Evolutionary conservation across 2,329 filamentous ascomycete genomes (phyloP).

Genomic region (Fusarium redolens): DNA sequence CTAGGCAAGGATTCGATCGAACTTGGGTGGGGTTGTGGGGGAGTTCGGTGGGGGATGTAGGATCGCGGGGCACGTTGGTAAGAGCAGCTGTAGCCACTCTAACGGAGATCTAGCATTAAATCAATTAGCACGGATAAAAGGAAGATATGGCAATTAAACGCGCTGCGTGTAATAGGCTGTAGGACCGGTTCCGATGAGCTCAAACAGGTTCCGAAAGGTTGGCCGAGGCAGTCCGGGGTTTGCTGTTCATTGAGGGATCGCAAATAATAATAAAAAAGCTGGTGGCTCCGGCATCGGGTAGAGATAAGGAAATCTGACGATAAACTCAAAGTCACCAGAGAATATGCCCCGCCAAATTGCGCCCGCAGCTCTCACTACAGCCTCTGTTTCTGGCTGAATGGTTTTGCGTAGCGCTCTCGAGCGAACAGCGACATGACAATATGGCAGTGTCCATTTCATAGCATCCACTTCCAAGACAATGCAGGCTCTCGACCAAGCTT

Average conservation of each 20-base stretch:
- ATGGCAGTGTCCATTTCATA: slow-evolving; percentile 13
- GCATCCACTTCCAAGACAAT: slow-evolving; percentile 22
- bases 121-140: slow-evolving; percentile 38
- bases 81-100: slow-evolving; percentile 42
- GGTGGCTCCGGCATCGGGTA: slow-evolving; percentile 37
- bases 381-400: slow-evolving; percentile 3
- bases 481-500: slow-evolving; percentile 38
- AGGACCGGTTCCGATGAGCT: background rate
- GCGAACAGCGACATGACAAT: background rate
- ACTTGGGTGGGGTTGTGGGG: slow-evolving; percentile 41
- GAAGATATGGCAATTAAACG: slow-evolving; percentile 3
- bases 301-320: slow-evolving; percentile 40
- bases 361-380: slow-evolving; percentile 24
- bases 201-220: slow-evolving; percentile 4
- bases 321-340: slow-evolving; percentile 29
- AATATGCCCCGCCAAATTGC: slow-evolving; percentile 29
- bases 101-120: slow-evolving; percentile 35
- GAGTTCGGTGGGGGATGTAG: slow-evolving; percentile 32
- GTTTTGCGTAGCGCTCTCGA: background rate
- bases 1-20: slow-evolving; percentile 66
- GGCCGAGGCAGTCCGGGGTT: slow-evolving; percentile 5
- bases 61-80: slow-evolving; percentile 43
- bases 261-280: background rate
- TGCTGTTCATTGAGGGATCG: slow-evolving; percentile 3
- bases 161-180: background rate